Percentiles rank a stretch among this genome's conserved stretches.
Conservation (phyloP, 371 early-diverging fungal genomes). For the Mucor mucedo region DNA sequence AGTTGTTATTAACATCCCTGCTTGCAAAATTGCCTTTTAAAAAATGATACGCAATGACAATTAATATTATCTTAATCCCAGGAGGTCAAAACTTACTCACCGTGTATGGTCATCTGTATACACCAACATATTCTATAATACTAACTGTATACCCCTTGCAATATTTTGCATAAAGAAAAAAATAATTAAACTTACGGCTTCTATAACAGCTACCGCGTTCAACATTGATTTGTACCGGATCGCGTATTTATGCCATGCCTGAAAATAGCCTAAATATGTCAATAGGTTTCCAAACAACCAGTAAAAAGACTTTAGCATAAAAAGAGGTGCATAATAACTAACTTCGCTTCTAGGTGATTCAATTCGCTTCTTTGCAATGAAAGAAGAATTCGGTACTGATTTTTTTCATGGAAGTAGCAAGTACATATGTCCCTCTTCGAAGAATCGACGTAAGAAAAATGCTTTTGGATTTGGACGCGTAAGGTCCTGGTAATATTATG, state of each 20-base stretch:
- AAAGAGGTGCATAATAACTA: conserved; percentile 1
- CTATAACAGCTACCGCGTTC: too few relatives aligned
- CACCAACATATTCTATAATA: too few relatives aligned
- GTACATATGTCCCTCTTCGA: conserved; percentile 6
- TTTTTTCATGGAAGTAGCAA: conserved; percentile 13
- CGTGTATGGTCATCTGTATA: too few relatives aligned
- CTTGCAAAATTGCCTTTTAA: too few relatives aligned
- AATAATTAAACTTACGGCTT: too few relatives aligned
- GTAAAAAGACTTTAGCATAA: conserved; percentile 5
- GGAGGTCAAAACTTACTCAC: too few relatives aligned
- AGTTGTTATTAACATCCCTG: too few relatives aligned
- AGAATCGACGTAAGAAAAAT: conserved; percentile 11
- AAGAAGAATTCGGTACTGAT: conserved; percentile 7
- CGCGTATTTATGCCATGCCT: conserved; percentile 1
- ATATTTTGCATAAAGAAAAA: too few relatives aligned
- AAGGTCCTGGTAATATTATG: background rate
- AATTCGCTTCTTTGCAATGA: conserved; percentile 7
- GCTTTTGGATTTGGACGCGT: conserved; percentile 7
- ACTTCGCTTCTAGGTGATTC: background rate
- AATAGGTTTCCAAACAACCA: background rate
- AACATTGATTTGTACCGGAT: background rate
- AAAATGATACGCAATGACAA: too few relatives aligned
- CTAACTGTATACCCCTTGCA: too few relatives aligned
- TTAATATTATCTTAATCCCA: too few relatives aligned
- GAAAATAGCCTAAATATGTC: conserved; percentile 2